Evolutionary conservation across 768 basidiomycete species (phyloP), one percentile per base, ranked within the genome.

Genomic region (Termitomyces sp.): DNA sequence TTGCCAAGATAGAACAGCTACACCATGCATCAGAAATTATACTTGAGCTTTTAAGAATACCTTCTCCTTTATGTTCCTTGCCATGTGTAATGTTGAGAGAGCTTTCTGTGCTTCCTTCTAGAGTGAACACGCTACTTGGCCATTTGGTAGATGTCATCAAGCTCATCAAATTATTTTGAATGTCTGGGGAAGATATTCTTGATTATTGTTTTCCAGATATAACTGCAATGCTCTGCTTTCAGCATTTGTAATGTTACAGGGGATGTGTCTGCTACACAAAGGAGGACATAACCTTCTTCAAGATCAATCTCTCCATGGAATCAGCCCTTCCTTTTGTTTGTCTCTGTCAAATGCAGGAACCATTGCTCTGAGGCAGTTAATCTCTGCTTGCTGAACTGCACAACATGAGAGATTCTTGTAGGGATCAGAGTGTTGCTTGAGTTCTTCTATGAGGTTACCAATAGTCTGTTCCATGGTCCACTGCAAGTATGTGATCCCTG

Each of bases 121-220:
- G 6, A 52, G 15, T 4, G 67, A 70, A 2, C 66, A 52, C 2
- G 65, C 66, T 20, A 70, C 65, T 46, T 72, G 68, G 0, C 71
- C 68, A 52, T 63, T 65, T 1, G 67, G 70, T 14, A 72, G 57
- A 1, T n/a, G 25, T 15, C 69, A 47, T 0, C 63, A 58, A 15
- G 69, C 65, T 67, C 71, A 70, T 7, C 63, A 54, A 29, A 47
- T 47, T 14, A 47, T 3, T 31, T 48, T 31, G 47, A 48, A 48
- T 31, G 25, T 5, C 12, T 17, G 11, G 14, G 38, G 34, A 37
- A 57, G 6, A 2, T 20, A 11, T 40, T 48, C 47, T 10, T 48
- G 29, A 31, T 14, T 31, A 2, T 48, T 3, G 2, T 14, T 10
- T 31, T 29, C 25, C 11, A 48, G 25, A 48, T 48, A 48, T 10